These are phyloP conservation scores for Paraglomus brasilianum DNA, from an alignment of 192 early-diverging fungal species.

Conservation along the genomic window DNA sequence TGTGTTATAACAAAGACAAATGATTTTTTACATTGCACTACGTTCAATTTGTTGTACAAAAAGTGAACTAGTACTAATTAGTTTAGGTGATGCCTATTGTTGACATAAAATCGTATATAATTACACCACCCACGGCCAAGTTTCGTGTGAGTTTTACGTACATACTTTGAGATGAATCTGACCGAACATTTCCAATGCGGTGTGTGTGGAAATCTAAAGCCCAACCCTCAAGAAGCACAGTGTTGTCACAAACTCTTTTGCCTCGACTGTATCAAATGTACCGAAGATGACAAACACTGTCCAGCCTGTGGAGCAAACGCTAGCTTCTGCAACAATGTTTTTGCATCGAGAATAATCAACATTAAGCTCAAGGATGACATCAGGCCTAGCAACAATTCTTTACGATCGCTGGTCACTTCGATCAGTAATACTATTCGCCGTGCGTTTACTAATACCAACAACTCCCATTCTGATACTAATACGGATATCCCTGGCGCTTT, in stretches of 20 bases:
- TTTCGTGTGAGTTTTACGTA: too few relatives aligned
- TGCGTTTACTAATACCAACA: too few relatives aligned
- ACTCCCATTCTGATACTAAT: background rate
- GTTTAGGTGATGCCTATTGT: too few relatives aligned
- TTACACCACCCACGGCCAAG: too few relatives aligned
- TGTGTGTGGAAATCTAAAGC: constrained; percentile 11
- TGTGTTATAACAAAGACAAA: too few relatives aligned
- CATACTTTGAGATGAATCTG: too few relatives aligned
- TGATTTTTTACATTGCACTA: too few relatives aligned
- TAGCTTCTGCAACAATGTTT: background rate
- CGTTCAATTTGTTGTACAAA: too few relatives aligned
- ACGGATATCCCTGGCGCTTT: background rate
- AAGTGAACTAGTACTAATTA: too few relatives aligned
- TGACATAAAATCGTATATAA: too few relatives aligned
- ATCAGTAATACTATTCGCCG: too few relatives aligned
- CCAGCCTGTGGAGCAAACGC: background rate
- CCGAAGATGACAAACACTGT: background rate
- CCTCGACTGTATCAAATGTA: background rate
- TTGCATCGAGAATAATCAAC: background rate
- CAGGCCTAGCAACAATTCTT: background rate
- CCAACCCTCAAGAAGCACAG: constrained; percentile 14
- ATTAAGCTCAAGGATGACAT: background rate
- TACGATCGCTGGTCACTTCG: too few relatives aligned
- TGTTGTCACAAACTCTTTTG: constrained; percentile 22
- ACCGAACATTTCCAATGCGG: background rate